A percentile compares a stretch with the other conserved stretches of the same genome.
Conservation (phyloP, 1,284 basidiomycete genomes). For the Ustilago crameri region DNA sequence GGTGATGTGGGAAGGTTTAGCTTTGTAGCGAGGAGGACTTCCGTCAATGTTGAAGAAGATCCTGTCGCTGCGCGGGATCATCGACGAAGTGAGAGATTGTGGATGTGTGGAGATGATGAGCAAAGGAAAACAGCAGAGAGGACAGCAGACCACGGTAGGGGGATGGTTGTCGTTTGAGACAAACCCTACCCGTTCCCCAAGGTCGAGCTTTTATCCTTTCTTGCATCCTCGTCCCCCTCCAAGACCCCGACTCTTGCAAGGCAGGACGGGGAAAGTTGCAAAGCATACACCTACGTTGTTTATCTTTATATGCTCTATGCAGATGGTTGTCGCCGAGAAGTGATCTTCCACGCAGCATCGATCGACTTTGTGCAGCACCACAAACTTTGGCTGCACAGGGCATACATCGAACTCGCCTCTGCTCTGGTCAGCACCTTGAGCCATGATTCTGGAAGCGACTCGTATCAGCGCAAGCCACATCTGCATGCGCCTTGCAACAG, state of each 20-base stretch:
- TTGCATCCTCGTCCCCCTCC: not conserved
- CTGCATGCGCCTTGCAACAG: slow-evolving; percentile 11
- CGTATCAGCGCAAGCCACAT: slow-evolving; percentile 10
- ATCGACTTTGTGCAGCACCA: slow-evolving; percentile 26
- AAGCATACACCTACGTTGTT: slow-evolving; percentile 12
- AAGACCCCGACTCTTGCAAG: not conserved
- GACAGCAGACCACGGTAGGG: not conserved
- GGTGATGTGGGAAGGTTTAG: not conserved
- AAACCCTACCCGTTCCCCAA: not conserved
- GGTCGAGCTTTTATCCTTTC: slow-evolving; percentile 18
- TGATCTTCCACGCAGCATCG: slow-evolving; percentile 20
- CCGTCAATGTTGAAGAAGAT: slow-evolving; percentile 19
- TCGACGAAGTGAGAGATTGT: not conserved
- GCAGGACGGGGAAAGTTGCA: not conserved
- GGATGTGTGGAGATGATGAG: not conserved
- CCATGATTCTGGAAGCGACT: not conserved
- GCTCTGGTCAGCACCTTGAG: not conserved
- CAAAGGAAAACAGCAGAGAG: too few species aligned
- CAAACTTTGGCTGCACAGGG: slow-evolving; percentile 44
- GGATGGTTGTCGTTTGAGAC: not conserved
- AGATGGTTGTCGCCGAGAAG: not conserved
- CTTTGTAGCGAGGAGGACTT: slow-evolving; percentile 7
- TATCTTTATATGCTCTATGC: slow-evolving; percentile 14
- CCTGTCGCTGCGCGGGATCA: slow-evolving; percentile 34
- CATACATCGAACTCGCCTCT: slow-evolving; percentile 18